phyloP scores from a whole-genome alignment of 768 basidiomycete species.

The Leccinellum rugosiceps region DNA sequence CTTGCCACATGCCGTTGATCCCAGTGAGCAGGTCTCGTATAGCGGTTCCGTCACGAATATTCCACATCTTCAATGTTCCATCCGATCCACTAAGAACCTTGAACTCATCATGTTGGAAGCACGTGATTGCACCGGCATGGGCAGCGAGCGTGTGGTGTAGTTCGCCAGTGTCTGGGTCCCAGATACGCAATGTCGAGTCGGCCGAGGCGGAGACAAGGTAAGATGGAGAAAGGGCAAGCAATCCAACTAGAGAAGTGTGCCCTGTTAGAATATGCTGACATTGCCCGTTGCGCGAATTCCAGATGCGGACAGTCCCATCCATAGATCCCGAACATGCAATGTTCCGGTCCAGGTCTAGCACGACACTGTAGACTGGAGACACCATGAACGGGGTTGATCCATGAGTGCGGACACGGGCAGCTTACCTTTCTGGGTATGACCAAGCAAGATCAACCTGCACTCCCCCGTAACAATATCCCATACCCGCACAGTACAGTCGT shows the following conservation, averaged over 20 bases:
- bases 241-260: conserved; percentile 92
- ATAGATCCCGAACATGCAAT: conserved; percentile 97
- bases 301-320: conserved; percentile 96
- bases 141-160: conserved; percentile 80
- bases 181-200: conserved; percentile 90
- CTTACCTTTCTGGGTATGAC: conserved; percentile 87
- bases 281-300: conserved; percentile 82
- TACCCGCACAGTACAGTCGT: conserved; percentile 91
- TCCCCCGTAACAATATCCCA: conserved; percentile 89
- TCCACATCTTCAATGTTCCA: conserved; percentile 98
- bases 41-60: conserved; percentile 80
- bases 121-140: conserved; percentile 96
- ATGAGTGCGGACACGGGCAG: conserved; percentile 24
- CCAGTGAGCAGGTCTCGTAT: conserved; percentile 87
- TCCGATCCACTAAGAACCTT: conserved; percentile 95
- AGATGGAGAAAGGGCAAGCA: conserved; percentile 86
- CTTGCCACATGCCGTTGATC: conserved; percentile 96
- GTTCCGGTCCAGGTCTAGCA: conserved; percentile 79
- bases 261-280: conserved; percentile 81
- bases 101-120: conserved; percentile 98
- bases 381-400: conserved; percentile 5
- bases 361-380: conserved; percentile 85
- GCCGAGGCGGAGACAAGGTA: conserved; percentile 94
- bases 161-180: conserved; percentile 86
- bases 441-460: conserved; percentile 76